phyloP scores from a whole-genome alignment of 75 land plant genomes.

The Picea glauca region DNA sequence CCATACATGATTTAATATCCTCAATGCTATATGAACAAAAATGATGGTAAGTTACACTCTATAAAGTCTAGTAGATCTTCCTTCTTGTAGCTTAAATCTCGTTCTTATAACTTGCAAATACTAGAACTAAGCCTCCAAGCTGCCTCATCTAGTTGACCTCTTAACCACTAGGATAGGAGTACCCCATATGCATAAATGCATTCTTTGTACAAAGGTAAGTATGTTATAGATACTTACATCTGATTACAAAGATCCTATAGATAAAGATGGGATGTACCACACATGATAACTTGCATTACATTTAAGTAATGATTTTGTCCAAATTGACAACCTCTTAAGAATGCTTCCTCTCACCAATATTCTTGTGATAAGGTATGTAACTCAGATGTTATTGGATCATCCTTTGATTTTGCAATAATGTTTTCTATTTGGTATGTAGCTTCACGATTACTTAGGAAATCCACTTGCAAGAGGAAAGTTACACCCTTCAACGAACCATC shows the following conservation, averaged over 20 bases:
- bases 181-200: conserved; percentile 54
- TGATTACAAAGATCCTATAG: conserved; percentile 64
- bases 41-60: conserved; percentile 77
- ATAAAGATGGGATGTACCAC: conserved; percentile 61
- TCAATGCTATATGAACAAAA: no score
- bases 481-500: conserved; percentile 81
- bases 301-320: no score
- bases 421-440: conserved; percentile 80
- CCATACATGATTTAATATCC: no score
- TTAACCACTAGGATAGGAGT: conserved; percentile 66
- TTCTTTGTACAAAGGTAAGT: no score
- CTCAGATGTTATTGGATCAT: conserved; percentile 63
- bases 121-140: conserved; percentile 49
- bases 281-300: conserved; percentile 54
- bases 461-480: conserved; percentile 64
- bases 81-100: conserved; percentile 27
- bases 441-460: conserved; percentile 70
- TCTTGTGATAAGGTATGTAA: conserved; percentile 57
- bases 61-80: conserved; percentile 56
- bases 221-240: conserved; percentile 57
- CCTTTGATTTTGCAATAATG: no score
- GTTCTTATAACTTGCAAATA: conserved; percentile 17
- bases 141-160: conserved; percentile 88
- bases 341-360: conserved; percentile 87
- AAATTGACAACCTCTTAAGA: no score